Percentiles rank a stretch among this genome's conserved stretches.
Conservation (phyloP, 2,329 filamentous ascomycete species). For the Verticillium albo-atrum region DNA sequence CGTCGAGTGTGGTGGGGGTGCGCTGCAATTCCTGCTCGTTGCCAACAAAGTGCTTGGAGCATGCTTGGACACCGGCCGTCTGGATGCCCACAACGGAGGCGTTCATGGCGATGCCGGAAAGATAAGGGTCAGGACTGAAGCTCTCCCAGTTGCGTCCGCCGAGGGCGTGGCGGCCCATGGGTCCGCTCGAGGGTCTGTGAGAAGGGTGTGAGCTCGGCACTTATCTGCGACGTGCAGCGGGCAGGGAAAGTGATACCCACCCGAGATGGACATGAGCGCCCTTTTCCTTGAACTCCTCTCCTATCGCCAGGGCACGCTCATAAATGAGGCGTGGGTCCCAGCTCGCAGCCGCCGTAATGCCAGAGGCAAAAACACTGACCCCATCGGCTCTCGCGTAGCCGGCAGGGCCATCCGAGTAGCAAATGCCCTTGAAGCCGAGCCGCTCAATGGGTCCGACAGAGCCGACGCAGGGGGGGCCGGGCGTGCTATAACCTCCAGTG, state of each 20-base stretch:
- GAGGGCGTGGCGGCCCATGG: slow-evolving; percentile 54
- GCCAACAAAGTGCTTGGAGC: slow-evolving; percentile 54
- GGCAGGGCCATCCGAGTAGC: slow-evolving; percentile 44
- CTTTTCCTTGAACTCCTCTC: slow-evolving; percentile 68
- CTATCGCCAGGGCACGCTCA: slow-evolving; percentile 68
- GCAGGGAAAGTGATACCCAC: not conserved
- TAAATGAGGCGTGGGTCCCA: slow-evolving; percentile 51
- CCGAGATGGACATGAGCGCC: slow-evolving; percentile 76
- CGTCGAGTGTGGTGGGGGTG: slow-evolving; percentile 33
- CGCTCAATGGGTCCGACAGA: slow-evolving; percentile 41
- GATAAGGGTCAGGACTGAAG: slow-evolving; percentile 59
- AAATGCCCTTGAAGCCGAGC: slow-evolving; percentile 39
- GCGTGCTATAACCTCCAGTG: not conserved
- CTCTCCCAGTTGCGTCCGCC: slow-evolving; percentile 65
- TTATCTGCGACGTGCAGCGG: too few species aligned
- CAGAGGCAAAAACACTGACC: slow-evolving; percentile 42
- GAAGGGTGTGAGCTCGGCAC: too few species aligned
- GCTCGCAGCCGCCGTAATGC: slow-evolving; percentile 39
- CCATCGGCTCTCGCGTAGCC: slow-evolving; percentile 43
- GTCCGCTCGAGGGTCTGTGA: slow-evolving; percentile 62
- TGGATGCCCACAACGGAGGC: slow-evolving; percentile 73
- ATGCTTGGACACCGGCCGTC: slow-evolving; percentile 70
- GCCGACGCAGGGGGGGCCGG: slow-evolving; percentile 29
- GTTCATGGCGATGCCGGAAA: slow-evolving; percentile 65
- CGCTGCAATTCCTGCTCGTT: slow-evolving; percentile 56